Conservation (phyloP, 495 filamentous ascomycete genomes). For the Endocarpon pusillum region DNA sequence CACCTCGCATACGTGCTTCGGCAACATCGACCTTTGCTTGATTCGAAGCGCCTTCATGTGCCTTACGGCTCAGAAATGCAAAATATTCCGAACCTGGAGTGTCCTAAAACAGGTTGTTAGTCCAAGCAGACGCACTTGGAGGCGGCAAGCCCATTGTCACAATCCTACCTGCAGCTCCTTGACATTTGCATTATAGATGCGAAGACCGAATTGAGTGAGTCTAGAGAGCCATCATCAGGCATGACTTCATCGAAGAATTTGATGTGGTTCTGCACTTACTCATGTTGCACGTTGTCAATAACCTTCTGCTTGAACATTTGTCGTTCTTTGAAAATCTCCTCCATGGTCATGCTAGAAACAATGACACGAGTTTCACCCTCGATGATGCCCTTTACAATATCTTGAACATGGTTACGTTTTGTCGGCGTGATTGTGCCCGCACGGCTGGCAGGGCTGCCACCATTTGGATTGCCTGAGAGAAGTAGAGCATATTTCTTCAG, state of each 20-base stretch:
- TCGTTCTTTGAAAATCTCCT: conserved; percentile 70
- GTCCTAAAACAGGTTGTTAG: too few species aligned
- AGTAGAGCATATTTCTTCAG: conserved; percentile 65
- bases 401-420: conserved; percentile 51
- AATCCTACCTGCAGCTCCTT: conserved; percentile 78
- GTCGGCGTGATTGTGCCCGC: conserved; percentile 13
- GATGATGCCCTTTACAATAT: conserved; percentile 78
- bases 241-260: too few species aligned
- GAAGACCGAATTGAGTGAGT: conserved; percentile 1
- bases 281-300: conserved; percentile 58
- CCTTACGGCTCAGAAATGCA: conserved; percentile 58
- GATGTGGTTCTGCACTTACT: too few species aligned
- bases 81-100: conserved; percentile 64
- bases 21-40: conserved; percentile 67
- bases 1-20: conserved; percentile 58
- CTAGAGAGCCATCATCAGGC: conserved; percentile 41
- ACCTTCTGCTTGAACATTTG: conserved; percentile 55
- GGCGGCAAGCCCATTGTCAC: too few species aligned
- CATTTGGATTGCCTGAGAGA: conserved; percentile 41
- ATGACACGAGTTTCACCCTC: conserved; percentile 69
- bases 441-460: conserved; percentile 9
- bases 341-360: conserved; percentile 70
- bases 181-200: conserved; percentile 59
- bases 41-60: conserved; percentile 67
- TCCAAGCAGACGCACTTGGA: too few species aligned